Conservation (phyloP, 1,284 basidiomycete species). For the Anthracocystis setariae region DNA sequence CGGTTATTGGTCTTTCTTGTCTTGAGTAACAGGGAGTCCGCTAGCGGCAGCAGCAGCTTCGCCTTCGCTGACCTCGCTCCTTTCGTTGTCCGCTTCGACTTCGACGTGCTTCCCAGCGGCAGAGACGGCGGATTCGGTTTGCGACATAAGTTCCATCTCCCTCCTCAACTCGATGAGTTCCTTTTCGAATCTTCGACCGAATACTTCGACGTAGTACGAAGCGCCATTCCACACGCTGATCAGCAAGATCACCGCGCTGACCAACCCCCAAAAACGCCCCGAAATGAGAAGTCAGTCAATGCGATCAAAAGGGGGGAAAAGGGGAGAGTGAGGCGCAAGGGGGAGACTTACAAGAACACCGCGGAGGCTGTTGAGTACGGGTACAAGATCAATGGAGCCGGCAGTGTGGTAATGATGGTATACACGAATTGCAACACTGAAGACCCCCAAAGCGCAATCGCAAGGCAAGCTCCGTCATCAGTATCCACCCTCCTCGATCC, state of each 20-base stretch:
- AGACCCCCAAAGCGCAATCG: too few relatives aligned
- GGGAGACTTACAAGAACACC: constrained; percentile 76
- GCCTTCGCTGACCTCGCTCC: constrained; percentile 6
- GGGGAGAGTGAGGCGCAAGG: neutral
- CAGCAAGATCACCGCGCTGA: constrained; percentile 38
- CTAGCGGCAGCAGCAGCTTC: constrained; percentile 28
- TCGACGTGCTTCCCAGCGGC: constrained; percentile 1
- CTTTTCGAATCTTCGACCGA: constrained; percentile 54
- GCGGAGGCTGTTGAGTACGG: constrained; percentile 79
- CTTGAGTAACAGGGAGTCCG: constrained; percentile 14
- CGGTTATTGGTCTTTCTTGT: constrained; percentile 20
- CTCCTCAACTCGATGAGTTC: constrained; percentile 38
- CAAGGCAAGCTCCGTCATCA: neutral
- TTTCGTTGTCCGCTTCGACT: constrained; percentile 2
- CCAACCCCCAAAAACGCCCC: neutral
- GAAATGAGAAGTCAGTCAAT: too few relatives aligned
- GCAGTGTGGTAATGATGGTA: constrained; percentile 83
- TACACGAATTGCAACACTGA: constrained; percentile 74
- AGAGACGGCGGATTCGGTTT: constrained; percentile 22
- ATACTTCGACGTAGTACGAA: constrained; percentile 72
- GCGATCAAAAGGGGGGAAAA: neutral
- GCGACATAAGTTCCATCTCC: constrained; percentile 39
- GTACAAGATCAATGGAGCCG: constrained; percentile 83
- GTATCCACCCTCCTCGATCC: neutral
- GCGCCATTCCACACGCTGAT: constrained; percentile 54